Evolutionary conservation across 306 rosid genomes (phyloP).

Genomic region (Adenanthera pavonina): DNA sequence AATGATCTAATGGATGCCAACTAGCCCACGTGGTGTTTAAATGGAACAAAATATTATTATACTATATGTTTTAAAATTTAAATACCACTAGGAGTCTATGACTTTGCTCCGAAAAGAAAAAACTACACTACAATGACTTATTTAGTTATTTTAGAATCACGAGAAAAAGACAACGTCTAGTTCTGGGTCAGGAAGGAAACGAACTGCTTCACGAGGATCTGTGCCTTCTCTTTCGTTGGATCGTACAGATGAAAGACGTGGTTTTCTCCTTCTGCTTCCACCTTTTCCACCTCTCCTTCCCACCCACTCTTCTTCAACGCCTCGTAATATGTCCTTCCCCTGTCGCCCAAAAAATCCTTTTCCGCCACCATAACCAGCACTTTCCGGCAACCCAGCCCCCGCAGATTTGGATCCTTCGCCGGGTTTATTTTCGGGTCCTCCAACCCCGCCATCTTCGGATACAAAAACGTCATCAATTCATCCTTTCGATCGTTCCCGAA

Average conservation of each 20-base stretch:
- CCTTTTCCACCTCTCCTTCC: slow-evolving; percentile 43
- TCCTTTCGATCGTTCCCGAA: slow-evolving; percentile 44
- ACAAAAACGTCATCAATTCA: slow-evolving; percentile 30
- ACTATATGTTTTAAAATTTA: no score
- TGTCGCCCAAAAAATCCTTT: slow-evolving; percentile 42
- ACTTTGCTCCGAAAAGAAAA: no score
- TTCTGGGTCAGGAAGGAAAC: slow-evolving; percentile 32
- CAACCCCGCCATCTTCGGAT: slow-evolving; percentile 36
- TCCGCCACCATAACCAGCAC: slow-evolving; percentile 51
- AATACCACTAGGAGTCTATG: no score
- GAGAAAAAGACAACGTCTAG: background rate
- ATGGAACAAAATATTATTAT: no score
- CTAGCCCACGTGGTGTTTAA: no score
- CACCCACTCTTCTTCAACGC: slow-evolving; percentile 52
- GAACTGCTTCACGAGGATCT: slow-evolving; percentile 26
- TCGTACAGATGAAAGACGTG: slow-evolving; percentile 52
- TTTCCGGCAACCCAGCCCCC: slow-evolving; percentile 39
- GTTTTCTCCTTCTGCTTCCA: slow-evolving; percentile 44
- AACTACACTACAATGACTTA: no score
- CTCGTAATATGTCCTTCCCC: slow-evolving; percentile 47
- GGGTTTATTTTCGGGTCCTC: slow-evolving; percentile 48
- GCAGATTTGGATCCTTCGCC: slow-evolving; percentile 45
- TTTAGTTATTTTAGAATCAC: background rate
- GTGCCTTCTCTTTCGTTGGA: slow-evolving; percentile 37
- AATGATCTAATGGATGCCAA: no score